Conservation (phyloP, 2,329 filamentous ascomycete species). For the Paramyrothecium roridum region DNA sequence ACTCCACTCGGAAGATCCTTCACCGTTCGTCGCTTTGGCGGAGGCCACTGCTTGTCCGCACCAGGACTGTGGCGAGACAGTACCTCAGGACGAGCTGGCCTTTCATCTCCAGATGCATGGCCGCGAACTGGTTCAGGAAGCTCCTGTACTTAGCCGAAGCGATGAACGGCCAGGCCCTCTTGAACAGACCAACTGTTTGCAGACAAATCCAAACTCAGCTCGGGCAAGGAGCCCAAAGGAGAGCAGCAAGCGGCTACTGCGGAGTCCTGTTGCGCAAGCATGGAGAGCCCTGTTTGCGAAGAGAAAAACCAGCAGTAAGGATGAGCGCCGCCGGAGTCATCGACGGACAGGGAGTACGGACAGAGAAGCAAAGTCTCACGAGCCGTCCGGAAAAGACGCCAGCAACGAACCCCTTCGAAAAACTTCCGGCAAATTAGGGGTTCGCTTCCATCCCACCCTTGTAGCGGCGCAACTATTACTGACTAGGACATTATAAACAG, state of each 20-base stretch:
- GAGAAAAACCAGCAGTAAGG: conserved; percentile 5
- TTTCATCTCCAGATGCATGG: conserved; percentile 21
- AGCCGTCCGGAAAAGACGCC: neutral
- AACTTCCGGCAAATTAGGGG: neutral
- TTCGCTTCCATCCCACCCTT: neutral
- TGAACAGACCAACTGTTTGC: neutral
- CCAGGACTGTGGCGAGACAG: conserved; percentile 57
- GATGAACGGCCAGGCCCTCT: neutral
- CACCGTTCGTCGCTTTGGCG: conserved; percentile 8
- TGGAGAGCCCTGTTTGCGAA: conserved; percentile 18
- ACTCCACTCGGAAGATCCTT: conserved; percentile 17
- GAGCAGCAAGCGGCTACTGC: conserved; percentile 2
- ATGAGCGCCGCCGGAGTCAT: conserved; percentile 14
- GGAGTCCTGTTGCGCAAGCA: conserved; percentile 11
- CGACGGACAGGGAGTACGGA: conserved; percentile 16
- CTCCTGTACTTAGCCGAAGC: neutral
- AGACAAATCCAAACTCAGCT: no score
- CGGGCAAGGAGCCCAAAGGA: neutral
- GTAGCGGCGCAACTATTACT: neutral
- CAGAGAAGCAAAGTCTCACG: neutral
- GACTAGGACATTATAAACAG: conserved; percentile 14
- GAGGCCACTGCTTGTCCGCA: conserved; percentile 14
- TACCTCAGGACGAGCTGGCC: conserved; percentile 16
- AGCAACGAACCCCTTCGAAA: neutral
- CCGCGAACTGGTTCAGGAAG: conserved; percentile 14